phyloP scores from a whole-genome alignment of 2,329 filamentous ascomycete species.

The Cryphonectria radicalis region DNA sequence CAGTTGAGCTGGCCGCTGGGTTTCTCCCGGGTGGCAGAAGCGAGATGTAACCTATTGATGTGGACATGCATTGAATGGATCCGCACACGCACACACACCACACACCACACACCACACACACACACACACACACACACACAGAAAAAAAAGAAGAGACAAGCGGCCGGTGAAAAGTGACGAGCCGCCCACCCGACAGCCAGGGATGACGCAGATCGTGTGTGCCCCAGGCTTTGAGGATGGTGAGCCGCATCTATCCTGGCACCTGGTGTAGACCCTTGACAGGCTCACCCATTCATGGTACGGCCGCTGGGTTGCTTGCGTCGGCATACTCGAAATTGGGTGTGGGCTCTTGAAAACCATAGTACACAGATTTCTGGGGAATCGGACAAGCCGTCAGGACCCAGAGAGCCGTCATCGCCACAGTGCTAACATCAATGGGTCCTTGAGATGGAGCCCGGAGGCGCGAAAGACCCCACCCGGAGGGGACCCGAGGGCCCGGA shows the following conservation, averaged over 20 bases:
- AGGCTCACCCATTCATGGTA: conserved; percentile 13
- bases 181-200: conserved; percentile 2
- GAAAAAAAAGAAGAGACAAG: not conserved
- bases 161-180: not conserved
- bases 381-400: conserved; percentile 30
- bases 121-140: too few relatives aligned
- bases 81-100: not conserved
- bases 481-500: conserved; percentile 24
- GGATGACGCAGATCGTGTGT: conserved; percentile 1
- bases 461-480: conserved; percentile 20
- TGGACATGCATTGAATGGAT: not conserved
- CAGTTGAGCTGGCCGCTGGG: not conserved
- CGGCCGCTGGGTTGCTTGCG: not conserved
- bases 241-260: conserved; percentile 23
- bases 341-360: conserved; percentile 22
- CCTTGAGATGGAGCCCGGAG: conserved; percentile 4
- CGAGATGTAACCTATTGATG: not conserved
- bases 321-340: conserved; percentile 26
- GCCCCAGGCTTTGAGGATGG: not conserved
- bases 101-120: too few relatives aligned
- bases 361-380: conserved; percentile 28
- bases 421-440: conserved; percentile 27
- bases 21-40: not conserved
- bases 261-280: conserved; percentile 5
- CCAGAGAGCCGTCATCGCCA: conserved; percentile 25